These are phyloP conservation scores for Fusarium musae DNA, from an alignment of 2,329 filamentous ascomycete species.

Conservation along the genomic window DNA sequence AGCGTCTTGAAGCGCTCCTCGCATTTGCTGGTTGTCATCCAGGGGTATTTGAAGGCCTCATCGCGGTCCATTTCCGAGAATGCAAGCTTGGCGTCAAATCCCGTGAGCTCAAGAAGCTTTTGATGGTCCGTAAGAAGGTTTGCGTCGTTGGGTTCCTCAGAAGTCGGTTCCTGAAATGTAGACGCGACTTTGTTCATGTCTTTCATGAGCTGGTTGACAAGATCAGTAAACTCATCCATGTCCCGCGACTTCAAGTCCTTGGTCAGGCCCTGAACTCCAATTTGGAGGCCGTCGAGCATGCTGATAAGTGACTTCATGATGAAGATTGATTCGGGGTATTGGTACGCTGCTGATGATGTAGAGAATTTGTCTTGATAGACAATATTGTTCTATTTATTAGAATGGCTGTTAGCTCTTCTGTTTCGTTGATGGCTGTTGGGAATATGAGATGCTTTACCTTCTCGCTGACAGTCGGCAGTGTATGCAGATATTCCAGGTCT, in stretches of 20 bases:
- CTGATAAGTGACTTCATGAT: not conserved
- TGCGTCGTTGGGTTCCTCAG: accelerated
- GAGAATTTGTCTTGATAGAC: not conserved
- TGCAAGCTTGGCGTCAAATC: not conserved
- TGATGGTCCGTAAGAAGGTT: accelerated
- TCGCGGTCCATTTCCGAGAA: not conserved
- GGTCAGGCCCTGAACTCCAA: accelerated
- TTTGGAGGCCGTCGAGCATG: accelerated
- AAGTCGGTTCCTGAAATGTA: accelerated
- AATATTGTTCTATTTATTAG: not conserved
- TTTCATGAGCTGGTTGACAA: accelerated
- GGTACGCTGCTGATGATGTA: accelerated
- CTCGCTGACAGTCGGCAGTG: accelerated
- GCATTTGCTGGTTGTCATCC: not conserved
- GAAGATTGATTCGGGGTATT: too few relatives aligned
- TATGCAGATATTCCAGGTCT: not conserved
- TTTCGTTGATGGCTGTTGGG: not conserved
- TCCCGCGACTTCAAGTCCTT: not conserved
- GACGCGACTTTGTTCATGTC: not conserved
- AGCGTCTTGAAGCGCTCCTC: not conserved
- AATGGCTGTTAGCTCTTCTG: too few relatives aligned
- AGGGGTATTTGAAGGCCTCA: accelerated
- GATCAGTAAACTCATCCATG: accelerated
- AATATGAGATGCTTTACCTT: not conserved
- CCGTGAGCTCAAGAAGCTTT: accelerated